Evolutionary conservation across 2,329 filamentous ascomycete genomes (phyloP).

Genomic region (Coniochaeta hoffmannii): DNA sequence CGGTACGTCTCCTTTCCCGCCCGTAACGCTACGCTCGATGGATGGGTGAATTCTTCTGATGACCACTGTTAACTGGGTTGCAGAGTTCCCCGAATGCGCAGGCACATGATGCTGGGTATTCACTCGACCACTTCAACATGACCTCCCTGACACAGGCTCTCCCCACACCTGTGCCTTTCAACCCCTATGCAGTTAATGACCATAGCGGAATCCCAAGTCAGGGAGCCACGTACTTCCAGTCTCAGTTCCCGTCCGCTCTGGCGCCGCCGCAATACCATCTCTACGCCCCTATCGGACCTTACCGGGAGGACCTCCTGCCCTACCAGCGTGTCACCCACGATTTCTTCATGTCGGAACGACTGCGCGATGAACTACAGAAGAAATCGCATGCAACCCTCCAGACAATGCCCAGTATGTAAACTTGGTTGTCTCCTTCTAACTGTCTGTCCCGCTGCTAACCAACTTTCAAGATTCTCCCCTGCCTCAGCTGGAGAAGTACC

Average conservation of each 20-base stretch:
- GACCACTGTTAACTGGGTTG: conserved; percentile 1
- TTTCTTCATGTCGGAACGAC: conserved; percentile 81
- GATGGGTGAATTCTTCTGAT: background rate
- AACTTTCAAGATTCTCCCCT: conserved; percentile 38
- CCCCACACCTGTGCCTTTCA: conserved; percentile 45
- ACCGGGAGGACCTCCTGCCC: conserved; percentile 69
- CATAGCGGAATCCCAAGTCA: conserved; percentile 48
- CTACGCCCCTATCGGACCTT: conserved; percentile 81
- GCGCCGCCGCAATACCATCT: conserved; percentile 86
- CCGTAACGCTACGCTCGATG: background rate
- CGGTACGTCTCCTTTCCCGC: conserved; percentile 27
- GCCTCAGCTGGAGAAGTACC: conserved; percentile 76
- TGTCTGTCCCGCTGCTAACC: background rate
- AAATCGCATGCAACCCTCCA: conserved; percentile 82
- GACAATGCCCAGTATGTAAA: conserved; percentile 63
- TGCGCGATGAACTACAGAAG: conserved; percentile 82
- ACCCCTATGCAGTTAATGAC: conserved; percentile 70
- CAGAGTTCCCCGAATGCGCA: conserved; percentile 34
- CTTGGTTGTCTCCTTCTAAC: background rate
- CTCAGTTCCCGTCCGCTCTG: conserved; percentile 41
- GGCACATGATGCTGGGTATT: conserved; percentile 36
- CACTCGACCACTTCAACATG: conserved; percentile 60
- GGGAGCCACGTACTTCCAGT: conserved; percentile 58
- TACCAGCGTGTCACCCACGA: conserved; percentile 86
- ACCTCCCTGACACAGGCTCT: conserved; percentile 44